phyloP scores from a whole-genome alignment of 129 eudicot genomes.

The Flaveria sonorensis region DNA sequence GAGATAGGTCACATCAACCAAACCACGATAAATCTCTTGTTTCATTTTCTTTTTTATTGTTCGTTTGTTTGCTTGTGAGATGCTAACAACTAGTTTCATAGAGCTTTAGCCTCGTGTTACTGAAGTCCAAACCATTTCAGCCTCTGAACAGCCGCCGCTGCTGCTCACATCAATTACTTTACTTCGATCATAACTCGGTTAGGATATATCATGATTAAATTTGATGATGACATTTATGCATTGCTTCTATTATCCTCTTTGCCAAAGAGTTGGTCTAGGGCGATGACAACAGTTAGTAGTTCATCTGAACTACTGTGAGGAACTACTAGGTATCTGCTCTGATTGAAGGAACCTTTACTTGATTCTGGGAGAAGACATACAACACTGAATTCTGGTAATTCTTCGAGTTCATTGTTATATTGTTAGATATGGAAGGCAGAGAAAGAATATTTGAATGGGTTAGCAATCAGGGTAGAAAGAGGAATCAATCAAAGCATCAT shows the following conservation, averaged over 20 bases:
- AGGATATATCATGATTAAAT: background rate
- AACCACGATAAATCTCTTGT: too few species aligned
- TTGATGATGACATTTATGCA: background rate
- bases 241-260: background rate
- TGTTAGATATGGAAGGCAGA: background rate
- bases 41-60: too few species aligned
- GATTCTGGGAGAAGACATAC: background rate
- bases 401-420: background rate
- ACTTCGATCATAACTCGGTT: background rate
- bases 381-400: background rate
- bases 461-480: background rate
- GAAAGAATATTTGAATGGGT: background rate
- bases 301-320: background rate
- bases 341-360: background rate
- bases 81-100: too few species aligned
- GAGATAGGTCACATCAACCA: too few species aligned
- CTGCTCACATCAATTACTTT: background rate
- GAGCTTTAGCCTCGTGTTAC: too few species aligned
- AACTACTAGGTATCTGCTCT: background rate
- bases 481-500: background rate
- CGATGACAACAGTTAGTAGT: background rate
- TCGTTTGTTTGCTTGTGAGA: too few species aligned
- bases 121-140: too few species aligned
- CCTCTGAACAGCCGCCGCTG: background rate
- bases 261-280: too few species aligned